Conservation (phyloP, 129 eudicot species). For the Rutidosis leptorrhynchoides region DNA sequence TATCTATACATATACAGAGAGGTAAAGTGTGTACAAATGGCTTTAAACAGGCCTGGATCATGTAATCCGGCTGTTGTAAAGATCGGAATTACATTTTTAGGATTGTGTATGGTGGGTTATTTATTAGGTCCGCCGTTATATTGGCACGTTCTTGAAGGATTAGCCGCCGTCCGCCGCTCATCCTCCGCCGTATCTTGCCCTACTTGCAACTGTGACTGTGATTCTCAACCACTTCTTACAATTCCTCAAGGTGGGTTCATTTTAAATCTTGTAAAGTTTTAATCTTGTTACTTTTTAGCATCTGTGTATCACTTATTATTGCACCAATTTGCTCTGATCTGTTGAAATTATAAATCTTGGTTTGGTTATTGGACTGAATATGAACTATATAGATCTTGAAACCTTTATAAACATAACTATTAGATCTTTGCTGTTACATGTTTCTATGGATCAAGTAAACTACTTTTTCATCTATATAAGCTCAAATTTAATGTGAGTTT, state of each 20-base stretch:
- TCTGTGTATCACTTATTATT: conserved; percentile 1
- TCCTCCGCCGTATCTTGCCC: conserved; percentile 63
- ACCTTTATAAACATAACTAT: not conserved
- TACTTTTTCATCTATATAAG: not conserved
- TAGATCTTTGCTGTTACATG: conserved; percentile 13
- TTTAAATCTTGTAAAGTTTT: conserved; percentile 18
- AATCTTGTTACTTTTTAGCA: not conserved
- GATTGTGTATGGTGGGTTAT: conserved; percentile 63
- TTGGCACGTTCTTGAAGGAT: conserved; percentile 82
- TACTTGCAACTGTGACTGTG: conserved; percentile 76
- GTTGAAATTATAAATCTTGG: not conserved
- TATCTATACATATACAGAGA: too few relatives aligned
- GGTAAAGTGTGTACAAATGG: conserved; percentile 38
- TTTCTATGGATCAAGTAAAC: conserved; percentile 1
- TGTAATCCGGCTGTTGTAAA: conserved; percentile 53
- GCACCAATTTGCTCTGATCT: not conserved
- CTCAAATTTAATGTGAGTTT: not conserved
- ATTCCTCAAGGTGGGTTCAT: conserved; percentile 59
- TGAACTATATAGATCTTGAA: conserved; percentile 13
- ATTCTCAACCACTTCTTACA: conserved; percentile 62
- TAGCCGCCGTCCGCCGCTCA: conserved; percentile 63
- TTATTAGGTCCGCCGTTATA: conserved; percentile 85
- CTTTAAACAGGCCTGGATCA: conserved; percentile 42
- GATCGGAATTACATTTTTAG: conserved; percentile 51
- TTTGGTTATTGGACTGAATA: not conserved